phyloP scores from a whole-genome alignment of 768 basidiomycete species.

The Hypsizygus marmoreus region DNA sequence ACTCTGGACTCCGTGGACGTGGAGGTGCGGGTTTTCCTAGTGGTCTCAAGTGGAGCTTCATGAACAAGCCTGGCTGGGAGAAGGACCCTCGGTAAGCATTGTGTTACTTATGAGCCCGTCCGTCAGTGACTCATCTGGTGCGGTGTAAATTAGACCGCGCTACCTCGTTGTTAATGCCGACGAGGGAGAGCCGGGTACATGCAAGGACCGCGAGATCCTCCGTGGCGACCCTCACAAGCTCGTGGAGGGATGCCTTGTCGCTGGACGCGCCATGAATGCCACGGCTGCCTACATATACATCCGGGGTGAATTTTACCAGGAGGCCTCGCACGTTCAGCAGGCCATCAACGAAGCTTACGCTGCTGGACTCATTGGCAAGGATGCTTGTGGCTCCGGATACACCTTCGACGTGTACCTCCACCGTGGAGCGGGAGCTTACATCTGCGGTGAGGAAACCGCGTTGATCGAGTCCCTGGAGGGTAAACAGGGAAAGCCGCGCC shows the following conservation, averaged over 20 bases:
- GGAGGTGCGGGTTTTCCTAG: slow-evolving; percentile 97
- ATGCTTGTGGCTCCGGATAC: slow-evolving; percentile 92
- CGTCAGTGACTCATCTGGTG: slow-evolving; percentile 1
- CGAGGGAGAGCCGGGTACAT: slow-evolving; percentile 98
- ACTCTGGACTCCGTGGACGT: slow-evolving; percentile 91
- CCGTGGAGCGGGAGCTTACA: slow-evolving; percentile 97
- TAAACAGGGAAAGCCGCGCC: slow-evolving; percentile 95
- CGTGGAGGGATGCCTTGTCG: slow-evolving; percentile 95
- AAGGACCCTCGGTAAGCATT: slow-evolving; percentile 74
- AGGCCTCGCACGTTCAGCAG: slow-evolving; percentile 91
- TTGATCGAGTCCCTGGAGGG: slow-evolving; percentile 97
- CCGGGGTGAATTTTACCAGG: slow-evolving; percentile 97
- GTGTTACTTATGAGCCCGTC: not conserved
- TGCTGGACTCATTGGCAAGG: slow-evolving; percentile 83
- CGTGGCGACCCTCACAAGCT: slow-evolving; percentile 99
- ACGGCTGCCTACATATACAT: slow-evolving; percentile 99
- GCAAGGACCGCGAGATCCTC: slow-evolving; percentile 98
- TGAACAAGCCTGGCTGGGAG: slow-evolving; percentile 99
- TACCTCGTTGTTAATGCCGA: slow-evolving; percentile 98
- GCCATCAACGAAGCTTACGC: slow-evolving; percentile 96
- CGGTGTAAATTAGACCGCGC: slow-evolving; percentile 70
- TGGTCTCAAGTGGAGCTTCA: slow-evolving; percentile 96
- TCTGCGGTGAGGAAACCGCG: slow-evolving; percentile 98
- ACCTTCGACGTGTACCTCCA: slow-evolving; percentile 98
- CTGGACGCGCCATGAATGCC: slow-evolving; percentile 96